These are phyloP conservation scores for Phytophthora chlamydospora DNA, from an alignment of 352 stramenopile genomes.

Conservation along the genomic window DNA sequence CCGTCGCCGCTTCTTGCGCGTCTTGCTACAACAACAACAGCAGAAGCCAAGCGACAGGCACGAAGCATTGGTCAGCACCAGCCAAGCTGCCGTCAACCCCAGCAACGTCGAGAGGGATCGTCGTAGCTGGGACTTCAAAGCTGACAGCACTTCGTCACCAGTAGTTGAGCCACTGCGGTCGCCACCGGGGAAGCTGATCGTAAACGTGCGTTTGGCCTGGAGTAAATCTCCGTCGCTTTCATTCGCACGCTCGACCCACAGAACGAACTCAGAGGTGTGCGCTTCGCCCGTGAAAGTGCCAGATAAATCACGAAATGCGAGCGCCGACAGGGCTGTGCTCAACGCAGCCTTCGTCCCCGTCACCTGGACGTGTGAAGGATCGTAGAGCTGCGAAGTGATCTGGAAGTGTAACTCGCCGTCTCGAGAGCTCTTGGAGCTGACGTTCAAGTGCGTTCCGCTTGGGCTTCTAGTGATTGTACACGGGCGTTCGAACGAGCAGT, in stretches of 20 bases:
- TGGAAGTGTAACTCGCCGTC: slow-evolving; percentile 29
- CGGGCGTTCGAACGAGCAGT: slow-evolving; percentile 53
- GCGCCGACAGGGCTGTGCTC: slow-evolving; percentile 34
- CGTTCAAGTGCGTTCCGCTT: slow-evolving; percentile 35
- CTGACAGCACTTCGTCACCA: slow-evolving; percentile 21
- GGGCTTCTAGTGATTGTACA: slow-evolving; percentile 48
- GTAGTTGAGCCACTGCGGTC: slow-evolving; percentile 6
- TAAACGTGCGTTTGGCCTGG: slow-evolving; percentile 34
- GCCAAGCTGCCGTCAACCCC: slow-evolving; percentile 31
- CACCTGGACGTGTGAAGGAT: slow-evolving; percentile 50
- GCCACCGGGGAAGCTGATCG: slow-evolving; percentile 29
- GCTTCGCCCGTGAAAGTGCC: slow-evolving; percentile 21
- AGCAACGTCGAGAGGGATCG: slow-evolving; percentile 46
- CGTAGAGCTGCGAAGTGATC: slow-evolving; percentile 44
- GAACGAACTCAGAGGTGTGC: slow-evolving; percentile 42
- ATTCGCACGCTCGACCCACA: slow-evolving; percentile 49
- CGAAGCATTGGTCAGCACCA: slow-evolving; percentile 59
- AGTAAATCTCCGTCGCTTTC: slow-evolving; percentile 6
- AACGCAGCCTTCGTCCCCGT: slow-evolving; percentile 49
- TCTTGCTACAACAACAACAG: slow-evolving; percentile 57
- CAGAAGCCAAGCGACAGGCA: slow-evolving; percentile 60
- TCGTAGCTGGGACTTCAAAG: slow-evolving; percentile 34
- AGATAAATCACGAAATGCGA: slow-evolving; percentile 47
- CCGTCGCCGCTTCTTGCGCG: slow-evolving; percentile 41
- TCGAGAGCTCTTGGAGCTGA: slow-evolving; percentile 21